Evolutionary conservation across 768 basidiomycete species (phyloP).

Genomic region (Suillus ampliporus): DNA sequence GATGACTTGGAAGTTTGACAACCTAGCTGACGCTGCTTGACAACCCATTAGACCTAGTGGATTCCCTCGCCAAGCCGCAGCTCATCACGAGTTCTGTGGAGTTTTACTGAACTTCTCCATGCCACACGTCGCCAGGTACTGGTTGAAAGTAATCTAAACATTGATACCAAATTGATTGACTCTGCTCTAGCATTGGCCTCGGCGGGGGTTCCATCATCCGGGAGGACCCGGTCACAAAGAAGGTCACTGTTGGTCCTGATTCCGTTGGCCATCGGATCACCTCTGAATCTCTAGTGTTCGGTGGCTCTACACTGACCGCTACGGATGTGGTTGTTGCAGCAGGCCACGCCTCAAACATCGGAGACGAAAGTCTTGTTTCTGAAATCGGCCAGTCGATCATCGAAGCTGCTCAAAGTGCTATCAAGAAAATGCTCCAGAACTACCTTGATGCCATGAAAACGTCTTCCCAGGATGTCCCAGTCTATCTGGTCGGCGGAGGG

Average conservation of each 20-base stretch:
- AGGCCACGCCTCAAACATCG: slow-evolving; percentile 34
- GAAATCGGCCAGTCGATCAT: slow-evolving; percentile 33
- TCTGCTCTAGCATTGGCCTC: slow-evolving; percentile 54
- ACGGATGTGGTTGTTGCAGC: slow-evolving; percentile 62
- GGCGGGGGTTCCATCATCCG: slow-evolving; percentile 67
- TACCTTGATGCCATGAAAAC: slow-evolving; percentile 71
- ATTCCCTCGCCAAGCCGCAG: slow-evolving; percentile 67
- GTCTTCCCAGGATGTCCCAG: slow-evolving; percentile 56
- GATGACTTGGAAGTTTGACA: not conserved
- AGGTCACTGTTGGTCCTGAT: slow-evolving; percentile 63
- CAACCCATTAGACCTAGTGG: slow-evolving; percentile 47
- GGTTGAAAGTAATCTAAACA: slow-evolving; percentile 8
- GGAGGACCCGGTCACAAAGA: slow-evolving; percentile 35
- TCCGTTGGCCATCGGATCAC: slow-evolving; percentile 64
- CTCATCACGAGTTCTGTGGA: slow-evolving; percentile 64
- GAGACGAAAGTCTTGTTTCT: slow-evolving; percentile 29
- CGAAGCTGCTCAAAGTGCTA: slow-evolving; percentile 43
- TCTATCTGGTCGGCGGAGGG: slow-evolving; percentile 71
- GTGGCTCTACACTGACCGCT: slow-evolving; percentile 60
- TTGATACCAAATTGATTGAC: slow-evolving; percentile 1
- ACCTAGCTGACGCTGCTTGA: slow-evolving; percentile 16
- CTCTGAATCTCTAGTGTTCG: slow-evolving; percentile 58
- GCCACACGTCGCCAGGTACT: slow-evolving; percentile 54
- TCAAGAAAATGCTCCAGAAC: slow-evolving; percentile 50
- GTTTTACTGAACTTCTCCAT: slow-evolving; percentile 66